Evolutionary conservation across 345 rosid species (phyloP), one percentile per base, ranked within the genome.

Genomic region (Populus tremula): DNA sequence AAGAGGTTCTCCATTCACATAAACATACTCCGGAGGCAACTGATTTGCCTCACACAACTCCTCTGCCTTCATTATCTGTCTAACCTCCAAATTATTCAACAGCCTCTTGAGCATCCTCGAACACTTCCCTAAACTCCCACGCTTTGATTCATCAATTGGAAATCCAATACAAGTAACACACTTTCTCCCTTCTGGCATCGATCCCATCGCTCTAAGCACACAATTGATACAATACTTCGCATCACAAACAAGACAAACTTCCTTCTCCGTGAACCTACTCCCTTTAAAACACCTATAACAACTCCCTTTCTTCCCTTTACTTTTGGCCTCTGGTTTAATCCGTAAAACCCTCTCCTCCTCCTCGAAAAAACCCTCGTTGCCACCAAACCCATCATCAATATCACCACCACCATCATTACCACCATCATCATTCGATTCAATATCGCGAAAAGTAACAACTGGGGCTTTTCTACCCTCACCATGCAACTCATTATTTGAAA

Each of bases 171-270:
- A 96, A 67, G 91, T 83, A 71, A 96, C 97, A 53, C 99, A 96
- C 78, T 96, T 96, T 88, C 99, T 90, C 74, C 99, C 99, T 90
- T 96, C 98, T 1, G 99, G 99, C 99, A 96, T 96, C 5, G 99
- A 96, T 21, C 99, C 99, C 99, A 96, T 94, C n/a, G 99, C 97
- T 76, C 98, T 84, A 83, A 96, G 99, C 45, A 96, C 97, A 53
- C 98, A 96, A 77, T 79, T 92, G 68, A 91, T 85, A 72, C 99
- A 96, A 79, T 91, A 96, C 77, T 96, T 94, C 2, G 98, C 93
- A 85, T 94, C 97, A 73, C 98, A 96, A 73, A 96, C 99, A 79
- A 92, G 81, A 85, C 99, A 96, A 35, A 92, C 91, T 87, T 96
- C 99, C 82, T 96, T 94, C 82, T 96, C 99, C 0, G 98, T 94